phyloP scores from a whole-genome alignment of 2,329 filamentous ascomycete species.

The Ophiostoma sp. region DNA sequence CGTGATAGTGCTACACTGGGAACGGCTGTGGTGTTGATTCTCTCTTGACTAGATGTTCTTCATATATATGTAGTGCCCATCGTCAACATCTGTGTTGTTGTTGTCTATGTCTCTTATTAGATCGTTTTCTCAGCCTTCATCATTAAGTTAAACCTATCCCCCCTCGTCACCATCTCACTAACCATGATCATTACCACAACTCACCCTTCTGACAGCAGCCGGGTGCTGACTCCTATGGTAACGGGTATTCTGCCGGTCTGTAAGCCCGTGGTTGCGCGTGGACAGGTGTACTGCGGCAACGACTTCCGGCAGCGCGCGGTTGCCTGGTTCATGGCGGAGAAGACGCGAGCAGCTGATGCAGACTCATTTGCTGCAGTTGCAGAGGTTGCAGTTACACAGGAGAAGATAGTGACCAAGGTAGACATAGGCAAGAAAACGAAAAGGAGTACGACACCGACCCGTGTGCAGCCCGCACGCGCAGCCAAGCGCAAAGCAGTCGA shows the following conservation, averaged over 20 bases:
- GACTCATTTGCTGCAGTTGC: neutral
- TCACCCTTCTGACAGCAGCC: neutral
- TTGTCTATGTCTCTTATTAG: neutral
- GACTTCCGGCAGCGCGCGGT: conserved; percentile 18
- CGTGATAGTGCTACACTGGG: neutral
- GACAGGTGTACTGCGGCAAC: conserved; percentile 22
- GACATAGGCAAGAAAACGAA: neutral
- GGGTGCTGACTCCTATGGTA: neutral
- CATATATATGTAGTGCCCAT: neutral
- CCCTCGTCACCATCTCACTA: neutral
- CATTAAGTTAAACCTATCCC: neutral
- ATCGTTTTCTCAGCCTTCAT: neutral
- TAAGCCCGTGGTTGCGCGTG: conserved; percentile 14
- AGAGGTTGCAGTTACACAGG: too few relatives aligned
- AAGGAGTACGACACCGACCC: neutral
- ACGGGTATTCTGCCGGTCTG: conserved; percentile 5
- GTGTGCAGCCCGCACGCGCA: conserved; percentile 21
- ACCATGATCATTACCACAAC: neutral
- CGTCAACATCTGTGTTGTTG: neutral
- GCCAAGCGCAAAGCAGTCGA: conserved; percentile 19
- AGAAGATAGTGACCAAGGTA: neutral
- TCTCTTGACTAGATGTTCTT: neutral
- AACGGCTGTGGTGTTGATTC: neutral
- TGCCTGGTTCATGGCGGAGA: conserved; percentile 20
- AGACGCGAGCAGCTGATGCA: neutral